Base-by-base conservation (phyloP, 179 eudicot genomes). In the Heliamphora pulchella region DNA sequence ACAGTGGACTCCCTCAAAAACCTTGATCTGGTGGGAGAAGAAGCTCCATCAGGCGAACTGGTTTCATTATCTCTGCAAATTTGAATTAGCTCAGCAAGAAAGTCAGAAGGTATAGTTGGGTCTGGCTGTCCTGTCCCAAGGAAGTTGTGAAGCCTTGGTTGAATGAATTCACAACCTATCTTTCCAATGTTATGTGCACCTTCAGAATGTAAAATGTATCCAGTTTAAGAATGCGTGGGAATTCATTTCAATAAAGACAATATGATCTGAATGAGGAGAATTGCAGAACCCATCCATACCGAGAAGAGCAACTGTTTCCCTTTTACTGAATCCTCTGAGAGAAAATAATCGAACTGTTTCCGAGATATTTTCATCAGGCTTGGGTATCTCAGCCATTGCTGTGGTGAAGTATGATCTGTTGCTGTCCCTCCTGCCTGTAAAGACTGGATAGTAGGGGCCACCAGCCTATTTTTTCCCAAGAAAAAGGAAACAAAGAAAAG, bases 151-250 rank as follows among this genome's bases (percentile, higher is more conserved):
- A 88, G 65, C 62, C 89, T 47, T 1, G 79, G 79, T 70, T 10
- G 69, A 31, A 88, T 82, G 75, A 88, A 88, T 4, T 86, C 81
- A 57, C 89, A 88, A 0, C 87, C 84, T 31, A 88, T 86, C 62
- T 86, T 80, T 9, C 91, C 89, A 10, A 88, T 86, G 79, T 83
- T 88, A 73, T 85, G 91, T 8, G 81, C 84, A 51, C 88, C 89
- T 86, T 62, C 15, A 70, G 58, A 71, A 58, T 41, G 54, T 6
- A 55, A 43, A 22, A 18, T 2, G 46, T 17, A 39, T 46, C 54
- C 64, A 78, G 51, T 53, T 68, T 18, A 78, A 46, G 53, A 31
- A 78, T 43, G 10, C 51, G 18, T 78, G 74, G 22, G 31, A 20
- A 50, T 22, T 51, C 58, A 54, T 67, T 68, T 43, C 31, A 41